Evolutionary conservation across 768 basidiomycete species (phyloP), one percentile per base, ranked within the genome.

Genomic region (Mycena alexandri): DNA sequence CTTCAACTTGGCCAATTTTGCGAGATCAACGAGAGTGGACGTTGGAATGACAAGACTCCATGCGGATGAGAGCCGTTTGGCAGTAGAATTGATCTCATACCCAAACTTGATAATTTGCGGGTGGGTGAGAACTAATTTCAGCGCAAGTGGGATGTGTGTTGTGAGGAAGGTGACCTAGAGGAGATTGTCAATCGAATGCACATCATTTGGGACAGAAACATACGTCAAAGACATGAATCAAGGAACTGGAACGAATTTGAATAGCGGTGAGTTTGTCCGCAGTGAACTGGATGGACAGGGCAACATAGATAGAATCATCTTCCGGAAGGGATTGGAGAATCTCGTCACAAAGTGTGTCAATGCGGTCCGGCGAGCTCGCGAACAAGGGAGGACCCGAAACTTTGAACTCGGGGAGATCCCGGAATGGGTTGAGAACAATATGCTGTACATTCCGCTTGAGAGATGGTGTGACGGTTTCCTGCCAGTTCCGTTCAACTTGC

Each of bases 401-500:
- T 41, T 67, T 67, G 34, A 58, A 63, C 19, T 36, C 41, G 2
- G 62, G 62, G 11, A 70, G 65, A 25, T 67, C 29, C 5, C 42
- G 66, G 53, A 50, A 70, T 21, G 51, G 69, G 21, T 58, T n/a
- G n/a, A 59, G 53, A 50, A 66, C 19, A 22, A 72, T 61, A 43
- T 72, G 71, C 46, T 59, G 44, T 4, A 72, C 71, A 52, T 67
- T 62, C 16, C 29, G 10, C 8, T 25, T 38, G 22, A 72, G 69
- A 13, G 68, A 64, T 5, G 60, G 46, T 6, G 61, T 70, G 0
- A 62, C 43, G 4, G 2, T 48, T 51, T 72, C 71, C 43, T 72
- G 68, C 34, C 62, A 72, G 34, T 55, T 62, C 11, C 61, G 69
- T 25, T 72, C 71, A 51, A 29, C 71, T 67, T 24, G 21, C 12